These are phyloP conservation scores for Carpinus viminea DNA, from an alignment of 306 rosid genomes.

Conservation along the genomic window DNA sequence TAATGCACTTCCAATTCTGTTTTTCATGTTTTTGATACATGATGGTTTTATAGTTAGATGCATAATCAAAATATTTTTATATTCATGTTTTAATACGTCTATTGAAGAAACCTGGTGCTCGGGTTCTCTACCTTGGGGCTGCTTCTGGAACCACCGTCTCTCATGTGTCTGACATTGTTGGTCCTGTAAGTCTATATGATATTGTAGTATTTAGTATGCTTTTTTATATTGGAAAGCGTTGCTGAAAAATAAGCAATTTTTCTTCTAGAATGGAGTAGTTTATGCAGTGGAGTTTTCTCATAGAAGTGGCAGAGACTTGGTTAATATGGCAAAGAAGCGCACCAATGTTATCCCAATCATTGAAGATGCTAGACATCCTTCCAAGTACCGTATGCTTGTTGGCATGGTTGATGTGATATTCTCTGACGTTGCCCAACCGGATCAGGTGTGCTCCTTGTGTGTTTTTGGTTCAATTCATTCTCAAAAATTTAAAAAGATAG, in stretches of 20 bases:
- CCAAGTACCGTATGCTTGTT: slow-evolving; percentile 85
- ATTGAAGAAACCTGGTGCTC: slow-evolving; percentile 74
- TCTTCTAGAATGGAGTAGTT: slow-evolving; percentile 69
- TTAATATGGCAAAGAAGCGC: slow-evolving; percentile 92
- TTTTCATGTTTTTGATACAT: background rate
- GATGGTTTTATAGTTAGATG: background rate
- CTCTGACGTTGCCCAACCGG: slow-evolving; percentile 99
- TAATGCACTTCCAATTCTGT: too few relatives aligned
- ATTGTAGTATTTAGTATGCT: background rate
- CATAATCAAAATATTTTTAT: background rate
- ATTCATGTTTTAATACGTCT: background rate
- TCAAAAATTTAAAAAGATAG: background rate
- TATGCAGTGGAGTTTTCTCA: slow-evolving; percentile 97
- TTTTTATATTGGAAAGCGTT: background rate
- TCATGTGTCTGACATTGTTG: slow-evolving; percentile 94
- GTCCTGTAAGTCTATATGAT: slow-evolving; percentile 60
- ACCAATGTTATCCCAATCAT: slow-evolving; percentile 89
- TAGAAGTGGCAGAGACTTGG: slow-evolving; percentile 93
- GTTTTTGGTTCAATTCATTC: background rate
- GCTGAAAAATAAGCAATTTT: background rate
- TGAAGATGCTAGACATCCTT: slow-evolving; percentile 97
- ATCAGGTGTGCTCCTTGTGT: slow-evolving; percentile 63
- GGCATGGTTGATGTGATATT: slow-evolving; percentile 99
- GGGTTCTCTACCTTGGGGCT: slow-evolving; percentile 87
- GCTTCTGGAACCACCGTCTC: slow-evolving; percentile 97